phyloP scores from a whole-genome alignment of 352 stramenopile genomes.

The Globisporangium spiculum region DNA sequence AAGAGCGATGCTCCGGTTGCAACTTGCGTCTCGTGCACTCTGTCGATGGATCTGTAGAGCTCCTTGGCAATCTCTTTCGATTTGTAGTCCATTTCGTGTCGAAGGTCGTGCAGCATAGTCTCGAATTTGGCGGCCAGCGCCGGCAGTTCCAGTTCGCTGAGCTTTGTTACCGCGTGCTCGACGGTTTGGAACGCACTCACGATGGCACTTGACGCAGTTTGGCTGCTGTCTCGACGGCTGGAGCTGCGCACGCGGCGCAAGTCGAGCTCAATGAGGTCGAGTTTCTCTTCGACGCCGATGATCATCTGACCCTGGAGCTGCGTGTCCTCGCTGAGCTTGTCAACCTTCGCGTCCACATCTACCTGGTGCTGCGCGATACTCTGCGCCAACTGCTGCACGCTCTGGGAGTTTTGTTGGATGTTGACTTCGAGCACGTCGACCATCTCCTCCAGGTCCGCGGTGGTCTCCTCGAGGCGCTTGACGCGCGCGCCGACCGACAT shows the following conservation, averaged over 20 bases:
- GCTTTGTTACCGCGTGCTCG: conserved; percentile 26
- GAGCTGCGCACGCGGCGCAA: conserved; percentile 44
- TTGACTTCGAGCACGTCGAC: conserved; percentile 44
- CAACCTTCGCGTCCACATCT: conserved; percentile 34
- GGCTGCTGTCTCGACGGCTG: conserved; percentile 32
- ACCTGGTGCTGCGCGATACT: conserved; percentile 34
- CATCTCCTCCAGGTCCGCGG: conserved; percentile 43
- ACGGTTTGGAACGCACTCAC: conserved; percentile 26
- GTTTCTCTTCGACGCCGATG: conserved; percentile 53
- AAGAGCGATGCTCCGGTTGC: conserved; percentile 20
- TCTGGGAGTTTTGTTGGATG: conserved; percentile 36
- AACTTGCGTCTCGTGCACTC: conserved; percentile 25
- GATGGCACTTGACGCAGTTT: conserved; percentile 23
- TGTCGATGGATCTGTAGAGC: conserved; percentile 29
- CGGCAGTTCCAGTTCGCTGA: conserved; percentile 42
- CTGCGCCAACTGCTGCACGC: conserved; percentile 36
- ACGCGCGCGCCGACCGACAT: conserved; percentile 65
- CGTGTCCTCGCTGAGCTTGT: conserved; percentile 40
- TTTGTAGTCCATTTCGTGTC: conserved; percentile 42
- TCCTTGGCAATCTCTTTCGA: conserved; percentile 37
- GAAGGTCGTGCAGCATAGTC: conserved; percentile 37
- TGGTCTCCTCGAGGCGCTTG: conserved; percentile 53
- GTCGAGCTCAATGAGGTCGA: conserved; percentile 52
- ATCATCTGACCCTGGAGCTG: conserved; percentile 41
- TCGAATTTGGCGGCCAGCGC: conserved; percentile 37